These are phyloP conservation scores for Fusarium brachygibbosum DNA, from an alignment of 2,329 filamentous ascomycete species.

Conservation along the genomic window DNA sequence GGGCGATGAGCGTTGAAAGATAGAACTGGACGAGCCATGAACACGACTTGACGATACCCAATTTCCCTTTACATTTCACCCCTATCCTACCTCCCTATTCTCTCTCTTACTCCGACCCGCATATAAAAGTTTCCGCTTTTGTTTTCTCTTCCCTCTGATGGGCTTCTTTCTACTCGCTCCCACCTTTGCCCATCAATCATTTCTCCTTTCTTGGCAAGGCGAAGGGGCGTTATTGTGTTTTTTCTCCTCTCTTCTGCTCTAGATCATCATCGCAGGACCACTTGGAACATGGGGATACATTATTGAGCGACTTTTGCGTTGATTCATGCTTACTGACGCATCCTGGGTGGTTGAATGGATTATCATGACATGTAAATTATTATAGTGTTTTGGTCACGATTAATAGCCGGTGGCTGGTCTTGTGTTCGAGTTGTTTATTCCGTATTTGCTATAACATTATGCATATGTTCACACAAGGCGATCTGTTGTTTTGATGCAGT, in stretches of 20 bases:
- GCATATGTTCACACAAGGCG: slow-evolving; percentile 3
- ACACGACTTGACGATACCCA: slow-evolving; percentile 44
- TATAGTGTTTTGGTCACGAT: slow-evolving; percentile 27
- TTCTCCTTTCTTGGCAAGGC: slow-evolving; percentile 40
- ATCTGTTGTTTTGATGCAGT: not conserved
- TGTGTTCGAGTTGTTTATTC: slow-evolving; percentile 12
- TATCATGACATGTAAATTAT: slow-evolving; percentile 27
- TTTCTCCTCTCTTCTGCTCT: slow-evolving; percentile 1
- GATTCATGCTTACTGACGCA: slow-evolving; percentile 11
- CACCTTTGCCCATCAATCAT: slow-evolving; percentile 27
- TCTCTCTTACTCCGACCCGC: slow-evolving; percentile 14
- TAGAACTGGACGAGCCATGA: slow-evolving; percentile 24
- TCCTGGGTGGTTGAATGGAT: slow-evolving; percentile 12
- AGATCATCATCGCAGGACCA: slow-evolving; percentile 10
- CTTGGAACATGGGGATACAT: slow-evolving; percentile 19
- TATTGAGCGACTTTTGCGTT: slow-evolving; percentile 29
- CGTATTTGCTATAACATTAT: slow-evolving; percentile 28
- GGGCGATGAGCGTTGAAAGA: slow-evolving; percentile 25
- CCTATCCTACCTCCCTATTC: not conserved
- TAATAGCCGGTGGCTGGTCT: slow-evolving; percentile 23
- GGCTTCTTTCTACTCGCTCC: slow-evolving; percentile 13
- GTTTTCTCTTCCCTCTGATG: slow-evolving; percentile 21
- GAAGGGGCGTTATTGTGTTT: slow-evolving; percentile 45
- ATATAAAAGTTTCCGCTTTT: slow-evolving; percentile 27
- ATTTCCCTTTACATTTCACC: slow-evolving; percentile 23